Base-by-base conservation (phyloP, 148 eudicot genomes). In the Vaccinium vitisidaea region DNA sequence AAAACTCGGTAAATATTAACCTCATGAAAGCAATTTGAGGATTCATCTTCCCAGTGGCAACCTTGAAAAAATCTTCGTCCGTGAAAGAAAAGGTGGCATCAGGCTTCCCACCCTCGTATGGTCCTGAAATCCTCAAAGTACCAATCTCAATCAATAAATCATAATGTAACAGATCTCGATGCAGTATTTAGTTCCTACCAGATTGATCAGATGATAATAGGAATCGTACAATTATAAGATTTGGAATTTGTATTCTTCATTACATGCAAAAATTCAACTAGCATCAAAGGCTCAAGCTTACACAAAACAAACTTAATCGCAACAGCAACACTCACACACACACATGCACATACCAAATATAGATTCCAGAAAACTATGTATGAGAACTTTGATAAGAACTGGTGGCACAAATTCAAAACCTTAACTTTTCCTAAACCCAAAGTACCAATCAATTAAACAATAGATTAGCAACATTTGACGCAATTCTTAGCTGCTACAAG, bases 21-120 rank as follows among this genome's bases (percentile, higher is more conserved):
- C 94, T 93, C 98, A 97, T 89, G 84, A 97, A 97, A 77, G 99
- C 99, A 75, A 97, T 90, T 88, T 97, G 99, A 80, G 99, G 96
- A 83, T 97, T 97, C 99, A 97, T 94, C 85, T 95, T 95, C 79
- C 99, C 98, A 9, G 93, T 88, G 82, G 99, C 95, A 73, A 97
- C 88, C 92, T 95, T 97, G 6, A 92, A 5, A 73, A 95, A 97
- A 90, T 97, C 98, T 10, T 93, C 98, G 71, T 97, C 99, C 23
- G 90, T 93, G 84, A 93, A 95, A 27, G 98, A 93, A 82, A 97
- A 94, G 36, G 93, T 88, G 14, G 98, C 99, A 89, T 97, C 98
- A 4, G 98, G 99, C 91, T 95, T 97, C 78, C 98, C 98, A 79
- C 86, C 98, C 87, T 93, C 98, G 77, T 91, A 95, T 43, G 88